Conservation (phyloP, 768 basidiomycete species). For the Cyclocybe aegerita region DNA sequence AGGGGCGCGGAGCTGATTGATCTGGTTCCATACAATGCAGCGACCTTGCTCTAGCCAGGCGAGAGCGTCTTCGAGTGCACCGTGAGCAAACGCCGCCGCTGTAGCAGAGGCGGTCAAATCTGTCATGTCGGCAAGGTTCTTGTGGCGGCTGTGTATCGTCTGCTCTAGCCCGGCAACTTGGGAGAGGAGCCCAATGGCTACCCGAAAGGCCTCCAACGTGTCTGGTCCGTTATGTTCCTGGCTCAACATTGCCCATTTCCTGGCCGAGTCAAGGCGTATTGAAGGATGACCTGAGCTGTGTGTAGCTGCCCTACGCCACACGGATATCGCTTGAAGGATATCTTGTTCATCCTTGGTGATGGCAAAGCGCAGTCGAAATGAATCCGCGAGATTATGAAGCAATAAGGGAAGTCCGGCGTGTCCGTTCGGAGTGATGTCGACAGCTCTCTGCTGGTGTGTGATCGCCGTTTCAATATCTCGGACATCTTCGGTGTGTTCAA, state of each 20-base stretch:
- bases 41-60: conserved; percentile 27
- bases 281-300: neutral
- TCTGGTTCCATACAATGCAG: conserved; percentile 20
- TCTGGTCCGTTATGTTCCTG: neutral
- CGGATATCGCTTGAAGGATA: conserved; percentile 7
- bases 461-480: neutral
- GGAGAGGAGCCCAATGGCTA: conserved; percentile 16
- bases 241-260: conserved; percentile 1
- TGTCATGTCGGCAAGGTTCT: neutral
- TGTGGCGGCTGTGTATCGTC: conserved; percentile 8
- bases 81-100: neutral
- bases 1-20: conserved; percentile 20
- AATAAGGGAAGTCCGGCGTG: conserved; percentile 3
- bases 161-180: conserved; percentile 15
- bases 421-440: conserved; percentile 3
- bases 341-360: conserved; percentile 6
- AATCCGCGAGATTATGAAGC: conserved; percentile 7
- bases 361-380: conserved; percentile 11
- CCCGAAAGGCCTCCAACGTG: conserved; percentile 8
- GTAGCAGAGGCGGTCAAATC: neutral
- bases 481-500: neutral
- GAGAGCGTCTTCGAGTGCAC: conserved; percentile 10
- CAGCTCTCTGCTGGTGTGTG: conserved; percentile 4
- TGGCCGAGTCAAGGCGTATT: conserved; percentile 3
- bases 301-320: conserved; percentile 13